Base-by-base conservation (phyloP, 192 early-diverging fungal genomes). In the Phlyctochytrium arcticum region DNA sequence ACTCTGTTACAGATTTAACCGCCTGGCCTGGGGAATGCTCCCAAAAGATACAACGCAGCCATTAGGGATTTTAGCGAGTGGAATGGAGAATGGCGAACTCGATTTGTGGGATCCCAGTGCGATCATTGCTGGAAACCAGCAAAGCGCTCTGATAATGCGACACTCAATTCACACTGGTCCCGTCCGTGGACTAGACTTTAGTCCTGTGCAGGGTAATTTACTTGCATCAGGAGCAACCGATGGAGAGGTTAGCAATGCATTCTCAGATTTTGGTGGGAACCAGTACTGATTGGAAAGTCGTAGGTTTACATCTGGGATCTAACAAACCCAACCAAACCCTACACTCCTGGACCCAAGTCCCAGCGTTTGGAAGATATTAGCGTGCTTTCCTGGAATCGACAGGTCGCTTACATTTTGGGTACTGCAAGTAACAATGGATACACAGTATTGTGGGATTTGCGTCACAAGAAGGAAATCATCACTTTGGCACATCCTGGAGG, bases 241-340 rank as follows among this genome's bases (percentile, higher is more conserved):
- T 67, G 94, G 90, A 48, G 95, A 99, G 80, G 94, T 96, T 19
- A 35, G 48, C 9, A 8, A 4, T n/a, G 50, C 15, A 21, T 4
- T 27, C 4, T 19, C 30, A 3, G 15, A 4, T 10, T 36, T 57
- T 46, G 35, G 19, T 37, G 30, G 19, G 5, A 17, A n/a, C 32
- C 17, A 6, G 30, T 36, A 36, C 27, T 37, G 3, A 6, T 33
- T 3, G 0, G 29, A 24, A 3, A 6, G 36, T 23, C 39, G 23
- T 73, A 93, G 90, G 79, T 94, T 48, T 89, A 88, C 60, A 89
- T 99, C 61, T 99, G 96, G 96, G 96, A 99, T 79, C 76, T 97
- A 54, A 85, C 84, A 37, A 91, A 87, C 64, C 88, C 92, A 39
- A 79, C 85, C 59, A 94, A 88, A 69, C 94, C 94, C 36, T 93